These are phyloP conservation scores for Apiospora sp. DNA, from an alignment of 2,329 filamentous ascomycete genomes.

Conservation along the genomic window DNA sequence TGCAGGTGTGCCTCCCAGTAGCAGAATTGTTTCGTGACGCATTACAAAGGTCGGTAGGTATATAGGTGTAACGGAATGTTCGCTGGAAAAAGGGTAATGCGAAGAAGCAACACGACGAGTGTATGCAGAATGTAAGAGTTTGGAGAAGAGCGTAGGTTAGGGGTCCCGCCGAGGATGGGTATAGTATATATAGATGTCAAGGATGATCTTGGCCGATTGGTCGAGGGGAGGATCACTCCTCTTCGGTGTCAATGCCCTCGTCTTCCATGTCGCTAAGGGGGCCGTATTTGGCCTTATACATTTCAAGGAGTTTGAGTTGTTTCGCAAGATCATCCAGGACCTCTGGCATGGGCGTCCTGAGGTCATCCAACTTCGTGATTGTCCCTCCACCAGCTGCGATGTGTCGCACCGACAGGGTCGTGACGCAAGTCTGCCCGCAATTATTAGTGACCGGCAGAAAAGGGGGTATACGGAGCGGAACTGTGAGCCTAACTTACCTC, in stretches of 20 bases:
- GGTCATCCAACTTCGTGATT: constrained; percentile 70
- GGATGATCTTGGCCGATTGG: no score
- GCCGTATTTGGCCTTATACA: constrained; percentile 64
- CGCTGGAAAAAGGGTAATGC: constrained; percentile 23
- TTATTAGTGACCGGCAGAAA: constrained; percentile 34
- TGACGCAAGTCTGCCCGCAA: constrained; percentile 74
- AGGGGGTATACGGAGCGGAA: neutral
- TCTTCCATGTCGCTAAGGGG: constrained; percentile 46
- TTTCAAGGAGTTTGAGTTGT: constrained; percentile 70
- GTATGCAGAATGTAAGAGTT: constrained; percentile 22
- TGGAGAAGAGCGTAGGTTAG: neutral
- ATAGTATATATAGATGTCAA: constrained; percentile 27
- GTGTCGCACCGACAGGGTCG: constrained; percentile 80
- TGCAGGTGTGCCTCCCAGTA: constrained; percentile 23
- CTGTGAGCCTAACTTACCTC: constrained; percentile 69
- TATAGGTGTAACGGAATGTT: constrained; percentile 21
- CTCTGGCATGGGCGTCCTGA: constrained; percentile 79
- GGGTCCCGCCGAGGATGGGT: constrained; percentile 26
- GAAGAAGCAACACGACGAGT: constrained; percentile 26
- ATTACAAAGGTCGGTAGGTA: constrained; percentile 30
- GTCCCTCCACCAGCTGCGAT: constrained; percentile 73
- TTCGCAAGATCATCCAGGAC: constrained; percentile 69
- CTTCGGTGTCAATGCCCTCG: constrained; percentile 47
- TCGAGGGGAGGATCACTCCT: constrained; percentile 33
- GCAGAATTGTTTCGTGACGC: constrained; percentile 24